Conservation (phyloP, 805 yeast species). For the Pichia insulana region DNA sequence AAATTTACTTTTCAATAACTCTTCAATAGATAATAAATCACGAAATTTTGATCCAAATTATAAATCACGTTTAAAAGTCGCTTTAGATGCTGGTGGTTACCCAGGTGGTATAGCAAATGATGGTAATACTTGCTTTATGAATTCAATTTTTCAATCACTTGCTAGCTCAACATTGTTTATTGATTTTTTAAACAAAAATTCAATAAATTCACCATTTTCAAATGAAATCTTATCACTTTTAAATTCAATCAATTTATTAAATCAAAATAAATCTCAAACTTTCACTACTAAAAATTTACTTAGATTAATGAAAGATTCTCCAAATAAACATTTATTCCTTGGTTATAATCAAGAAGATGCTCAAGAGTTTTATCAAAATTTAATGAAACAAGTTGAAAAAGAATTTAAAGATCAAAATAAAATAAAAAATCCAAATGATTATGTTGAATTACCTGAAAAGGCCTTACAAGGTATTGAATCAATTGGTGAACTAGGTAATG, state of each 20-base stretch:
- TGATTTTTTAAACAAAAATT: slow-evolving; percentile 2
- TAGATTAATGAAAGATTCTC: slow-evolving; percentile 67
- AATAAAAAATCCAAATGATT: slow-evolving; percentile 21
- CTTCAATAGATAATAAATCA: not conserved
- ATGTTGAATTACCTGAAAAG: slow-evolving; percentile 21
- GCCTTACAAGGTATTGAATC: slow-evolving; percentile 31
- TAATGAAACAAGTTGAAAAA: slow-evolving; percentile 56
- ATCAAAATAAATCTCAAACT: slow-evolving; percentile 47
- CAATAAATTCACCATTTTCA: slow-evolving; percentile 34
- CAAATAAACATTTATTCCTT: slow-evolving; percentile 64
- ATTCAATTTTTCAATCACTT: slow-evolving; percentile 75
- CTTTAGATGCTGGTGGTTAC: slow-evolving; percentile 56
- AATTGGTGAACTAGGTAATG: slow-evolving; percentile 54
- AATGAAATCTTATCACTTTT: slow-evolving; percentile 43
- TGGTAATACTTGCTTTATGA: slow-evolving; percentile 94
- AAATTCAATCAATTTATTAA: slow-evolving; percentile 44
- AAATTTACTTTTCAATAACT: slow-evolving; percentile 4
- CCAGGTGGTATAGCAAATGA: slow-evolving; percentile 84
- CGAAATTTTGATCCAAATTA: slow-evolving; percentile 3
- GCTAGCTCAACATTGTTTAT: slow-evolving; percentile 47
- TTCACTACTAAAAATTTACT: slow-evolving; percentile 54
- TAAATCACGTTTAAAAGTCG: slow-evolving; percentile 22
- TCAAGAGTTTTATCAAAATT: slow-evolving; percentile 85
- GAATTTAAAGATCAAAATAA: slow-evolving; percentile 31
- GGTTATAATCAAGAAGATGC: slow-evolving; percentile 96